Evolutionary conservation across 768 basidiomycete species (phyloP).

Genomic region (Trametes coccinea): DNA sequence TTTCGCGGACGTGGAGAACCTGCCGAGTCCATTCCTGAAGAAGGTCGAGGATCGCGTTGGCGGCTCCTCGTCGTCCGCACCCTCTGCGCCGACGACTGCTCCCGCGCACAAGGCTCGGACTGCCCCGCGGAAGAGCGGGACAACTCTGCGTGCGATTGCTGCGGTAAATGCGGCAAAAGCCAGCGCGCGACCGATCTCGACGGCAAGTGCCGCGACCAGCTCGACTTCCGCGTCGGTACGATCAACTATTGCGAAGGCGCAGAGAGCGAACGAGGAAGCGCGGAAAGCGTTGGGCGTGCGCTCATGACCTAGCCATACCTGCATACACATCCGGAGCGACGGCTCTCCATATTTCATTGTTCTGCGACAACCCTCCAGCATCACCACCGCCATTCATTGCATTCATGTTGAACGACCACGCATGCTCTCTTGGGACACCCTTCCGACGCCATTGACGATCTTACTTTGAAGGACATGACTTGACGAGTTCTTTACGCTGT

Average conservation of each 20-base stretch:
- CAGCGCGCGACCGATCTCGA: slow-evolving; percentile 38
- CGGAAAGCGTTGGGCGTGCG: slow-evolving; percentile 39
- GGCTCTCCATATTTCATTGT: neutral
- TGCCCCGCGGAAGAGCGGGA: slow-evolving; percentile 38
- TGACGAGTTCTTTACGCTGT: neutral
- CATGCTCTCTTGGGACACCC: slow-evolving; percentile 16
- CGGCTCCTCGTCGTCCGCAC: slow-evolving; percentile 21
- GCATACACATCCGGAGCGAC: too few species aligned
- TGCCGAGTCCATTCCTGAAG: slow-evolving; percentile 83
- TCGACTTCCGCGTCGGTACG: slow-evolving; percentile 30
- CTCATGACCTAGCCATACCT: neutral
- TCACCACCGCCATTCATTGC: neutral
- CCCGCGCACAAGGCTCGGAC: slow-evolving; percentile 1
- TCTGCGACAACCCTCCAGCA: neutral
- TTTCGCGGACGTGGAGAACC: slow-evolving; percentile 76
- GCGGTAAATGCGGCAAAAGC: slow-evolving; percentile 44
- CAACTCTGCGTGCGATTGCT: slow-evolving; percentile 60
- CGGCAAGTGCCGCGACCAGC: slow-evolving; percentile 1
- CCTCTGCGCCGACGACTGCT: slow-evolving; percentile 17
- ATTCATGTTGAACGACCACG: neutral
- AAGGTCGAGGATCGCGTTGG: slow-evolving; percentile 36
- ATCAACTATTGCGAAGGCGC: slow-evolving; percentile 46
- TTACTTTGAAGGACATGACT: neutral
- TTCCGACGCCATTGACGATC: neutral
- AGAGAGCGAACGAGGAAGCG: slow-evolving; percentile 53